These are phyloP conservation scores for Beauveria rudraprayagi DNA, from an alignment of 2,329 filamentous ascomycete genomes.

Conservation along the genomic window DNA sequence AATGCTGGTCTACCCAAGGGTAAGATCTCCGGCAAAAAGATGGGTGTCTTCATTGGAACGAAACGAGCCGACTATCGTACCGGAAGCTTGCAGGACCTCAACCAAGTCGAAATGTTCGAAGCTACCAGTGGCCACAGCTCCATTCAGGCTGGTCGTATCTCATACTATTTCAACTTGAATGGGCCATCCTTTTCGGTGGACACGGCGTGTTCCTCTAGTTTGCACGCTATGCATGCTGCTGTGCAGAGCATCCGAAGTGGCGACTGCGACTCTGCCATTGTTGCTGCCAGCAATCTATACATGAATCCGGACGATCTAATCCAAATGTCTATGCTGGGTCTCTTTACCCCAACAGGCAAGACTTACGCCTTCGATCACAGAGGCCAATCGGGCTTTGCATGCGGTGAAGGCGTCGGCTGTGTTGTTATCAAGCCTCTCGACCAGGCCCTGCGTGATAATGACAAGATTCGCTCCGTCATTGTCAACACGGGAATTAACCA, in stretches of 20 bases:
- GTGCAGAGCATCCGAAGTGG: constrained; percentile 40
- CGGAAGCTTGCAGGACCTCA: constrained; percentile 35
- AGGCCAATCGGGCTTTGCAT: constrained; percentile 43
- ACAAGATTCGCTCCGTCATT: constrained; percentile 45
- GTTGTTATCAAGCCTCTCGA: constrained; percentile 50
- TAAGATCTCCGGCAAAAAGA: constrained; percentile 36
- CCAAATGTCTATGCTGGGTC: constrained; percentile 23
- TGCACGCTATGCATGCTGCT: constrained; percentile 42
- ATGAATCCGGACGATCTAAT: constrained; percentile 33
- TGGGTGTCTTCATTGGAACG: constrained; percentile 43
- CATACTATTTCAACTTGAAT: constrained; percentile 46
- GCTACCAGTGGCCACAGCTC: constrained; percentile 42
- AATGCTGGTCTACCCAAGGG: constrained; percentile 39
- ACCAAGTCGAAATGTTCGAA: constrained; percentile 43
- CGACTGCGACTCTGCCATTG: constrained; percentile 38
- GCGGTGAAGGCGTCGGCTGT: constrained; percentile 50
- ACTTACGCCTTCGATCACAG: constrained; percentile 34
- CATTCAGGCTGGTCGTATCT: constrained; percentile 46
- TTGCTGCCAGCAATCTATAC: constrained; percentile 39
- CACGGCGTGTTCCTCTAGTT: constrained; percentile 44
- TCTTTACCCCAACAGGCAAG: constrained; percentile 42
- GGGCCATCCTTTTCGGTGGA: constrained; percentile 46
- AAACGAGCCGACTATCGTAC: constrained; percentile 41
- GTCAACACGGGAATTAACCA: constrained; percentile 43
- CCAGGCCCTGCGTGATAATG: constrained; percentile 46